Percentiles rank a stretch among this genome's conserved stretches.
Conservation (phyloP, 495 filamentous ascomycete species). For the Podospora anserina region DNA sequence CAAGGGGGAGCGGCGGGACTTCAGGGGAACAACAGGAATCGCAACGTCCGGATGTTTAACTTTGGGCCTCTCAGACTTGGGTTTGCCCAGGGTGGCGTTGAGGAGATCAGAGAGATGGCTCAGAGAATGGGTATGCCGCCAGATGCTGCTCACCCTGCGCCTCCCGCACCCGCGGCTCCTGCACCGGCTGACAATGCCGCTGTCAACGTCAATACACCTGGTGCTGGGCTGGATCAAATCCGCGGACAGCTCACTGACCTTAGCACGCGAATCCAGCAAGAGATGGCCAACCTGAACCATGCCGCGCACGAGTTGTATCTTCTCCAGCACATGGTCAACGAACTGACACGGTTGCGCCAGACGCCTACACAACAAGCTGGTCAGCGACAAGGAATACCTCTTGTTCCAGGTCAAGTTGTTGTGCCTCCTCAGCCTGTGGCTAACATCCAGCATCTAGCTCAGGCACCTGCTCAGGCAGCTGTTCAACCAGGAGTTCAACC, state of each 20-base stretch:
- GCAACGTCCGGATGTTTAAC: slow-evolving; percentile 53
- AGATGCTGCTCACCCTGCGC: slow-evolving; percentile 18
- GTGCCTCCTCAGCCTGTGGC: not conserved
- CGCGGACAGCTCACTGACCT: not conserved
- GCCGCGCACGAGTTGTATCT: slow-evolving; percentile 55
- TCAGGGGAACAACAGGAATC: slow-evolving; percentile 31
- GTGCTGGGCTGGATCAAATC: not conserved
- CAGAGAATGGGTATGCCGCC: slow-evolving; percentile 36
- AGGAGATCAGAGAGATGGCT: slow-evolving; percentile 49
- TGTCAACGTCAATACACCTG: not conserved
- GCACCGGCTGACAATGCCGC: not conserved
- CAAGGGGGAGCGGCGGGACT: slow-evolving; percentile 48
- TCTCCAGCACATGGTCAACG: slow-evolving; percentile 48
- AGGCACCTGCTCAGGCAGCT: not conserved
- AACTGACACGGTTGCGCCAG: slow-evolving; percentile 40
- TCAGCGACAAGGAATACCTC: slow-evolving; percentile 17
- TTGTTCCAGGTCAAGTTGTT: not conserved
- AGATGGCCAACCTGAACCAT: slow-evolving; percentile 44
- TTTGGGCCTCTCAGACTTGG: slow-evolving; percentile 59
- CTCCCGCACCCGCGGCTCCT: slow-evolving; percentile 4
- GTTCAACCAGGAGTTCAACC: not conserved
- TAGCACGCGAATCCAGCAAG: not conserved
- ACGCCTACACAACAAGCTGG: slow-evolving; percentile 15
- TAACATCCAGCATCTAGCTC: not conserved
- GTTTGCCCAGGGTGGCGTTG: slow-evolving; percentile 50